Evolutionary conservation across 768 basidiomycete genomes (phyloP).

Genomic region (Gymnopilus dilepis): DNA sequence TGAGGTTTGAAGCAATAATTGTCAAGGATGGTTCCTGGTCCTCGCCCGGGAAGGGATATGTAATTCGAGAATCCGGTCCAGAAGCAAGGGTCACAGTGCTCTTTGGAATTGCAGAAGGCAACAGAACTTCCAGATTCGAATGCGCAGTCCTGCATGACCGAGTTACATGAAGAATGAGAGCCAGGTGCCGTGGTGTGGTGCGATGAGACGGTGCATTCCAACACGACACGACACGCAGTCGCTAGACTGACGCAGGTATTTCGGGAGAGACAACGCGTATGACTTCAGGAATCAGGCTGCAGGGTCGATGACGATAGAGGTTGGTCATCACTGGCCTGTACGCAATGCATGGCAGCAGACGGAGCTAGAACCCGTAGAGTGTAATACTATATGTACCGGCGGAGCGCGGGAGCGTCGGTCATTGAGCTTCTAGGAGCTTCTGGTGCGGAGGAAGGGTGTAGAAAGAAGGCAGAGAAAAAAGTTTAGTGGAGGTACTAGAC

Average conservation of each 20-base stretch:
- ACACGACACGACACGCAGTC: too few species aligned
- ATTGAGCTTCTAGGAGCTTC: neutral
- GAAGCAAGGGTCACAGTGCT: too few species aligned
- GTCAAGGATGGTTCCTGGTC: too few species aligned
- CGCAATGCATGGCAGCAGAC: neutral
- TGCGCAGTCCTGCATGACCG: too few species aligned
- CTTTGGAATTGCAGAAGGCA: too few species aligned
- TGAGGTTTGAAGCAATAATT: too few species aligned
- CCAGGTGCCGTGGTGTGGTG: neutral
- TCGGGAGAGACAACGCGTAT: neutral
- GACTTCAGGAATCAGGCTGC: neutral
- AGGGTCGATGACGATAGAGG: neutral
- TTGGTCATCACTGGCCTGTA: too few species aligned
- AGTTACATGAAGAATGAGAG: too few species aligned
- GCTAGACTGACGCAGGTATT: slow-evolving; percentile 1
- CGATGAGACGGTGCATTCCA: neutral
- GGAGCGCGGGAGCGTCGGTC: neutral
- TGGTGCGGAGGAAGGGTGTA: neutral
- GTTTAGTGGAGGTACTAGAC: too few species aligned
- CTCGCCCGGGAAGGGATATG: too few species aligned
- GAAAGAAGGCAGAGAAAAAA: neutral
- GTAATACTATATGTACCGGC: neutral
- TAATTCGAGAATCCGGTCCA: too few species aligned
- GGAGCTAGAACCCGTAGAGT: neutral
- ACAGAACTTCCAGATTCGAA: too few species aligned